phyloP scores from a whole-genome alignment of 345 rosid genomes.

The Noccaea bulbosa region DNA sequence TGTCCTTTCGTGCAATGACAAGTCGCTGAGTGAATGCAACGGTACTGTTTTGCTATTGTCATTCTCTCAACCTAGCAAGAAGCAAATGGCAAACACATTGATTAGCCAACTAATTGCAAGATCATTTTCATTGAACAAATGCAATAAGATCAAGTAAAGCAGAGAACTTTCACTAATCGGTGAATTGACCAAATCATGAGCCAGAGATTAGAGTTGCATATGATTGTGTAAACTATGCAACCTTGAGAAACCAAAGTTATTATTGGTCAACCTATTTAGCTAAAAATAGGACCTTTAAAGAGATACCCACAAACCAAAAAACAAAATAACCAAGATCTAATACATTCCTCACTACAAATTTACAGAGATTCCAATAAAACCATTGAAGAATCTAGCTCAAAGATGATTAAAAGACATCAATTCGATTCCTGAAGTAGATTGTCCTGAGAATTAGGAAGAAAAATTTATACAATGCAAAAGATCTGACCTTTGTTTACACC shows the following conservation, averaged over 20 bases:
- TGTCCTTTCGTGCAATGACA: constrained; percentile 96
- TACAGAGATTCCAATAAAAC: background rate
- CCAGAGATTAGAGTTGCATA: background rate
- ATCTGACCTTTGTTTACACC: constrained; percentile 33
- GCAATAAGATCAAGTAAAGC: constrained; percentile 5
- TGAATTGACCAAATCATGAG: constrained; percentile 25
- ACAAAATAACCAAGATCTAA: constrained; percentile 29
- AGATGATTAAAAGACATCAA: background rate
- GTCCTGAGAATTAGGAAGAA: background rate
- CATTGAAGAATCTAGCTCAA: background rate
- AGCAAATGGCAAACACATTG: background rate
- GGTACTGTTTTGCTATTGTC: constrained; percentile 84
- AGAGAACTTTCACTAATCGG: constrained; percentile 1
- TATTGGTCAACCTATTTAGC: background rate
- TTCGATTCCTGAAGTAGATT: background rate
- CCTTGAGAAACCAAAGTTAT: constrained; percentile 1
- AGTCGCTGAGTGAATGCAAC: constrained; percentile 91
- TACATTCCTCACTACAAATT: constrained; percentile 3
- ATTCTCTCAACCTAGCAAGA: constrained; percentile 45
- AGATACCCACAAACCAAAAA: constrained; percentile 31
- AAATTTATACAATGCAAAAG: constrained; percentile 12
- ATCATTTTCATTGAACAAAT: constrained; percentile 3
- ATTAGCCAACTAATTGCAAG: background rate
- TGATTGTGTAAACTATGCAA: constrained; percentile 1
- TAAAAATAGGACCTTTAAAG: constrained; percentile 10